A percentile compares a stretch with the other conserved stretches of the same genome.
Conservation (phyloP, 225 moss, liverwort and hornwort genomes). For the Polytrichum commune region DNA sequence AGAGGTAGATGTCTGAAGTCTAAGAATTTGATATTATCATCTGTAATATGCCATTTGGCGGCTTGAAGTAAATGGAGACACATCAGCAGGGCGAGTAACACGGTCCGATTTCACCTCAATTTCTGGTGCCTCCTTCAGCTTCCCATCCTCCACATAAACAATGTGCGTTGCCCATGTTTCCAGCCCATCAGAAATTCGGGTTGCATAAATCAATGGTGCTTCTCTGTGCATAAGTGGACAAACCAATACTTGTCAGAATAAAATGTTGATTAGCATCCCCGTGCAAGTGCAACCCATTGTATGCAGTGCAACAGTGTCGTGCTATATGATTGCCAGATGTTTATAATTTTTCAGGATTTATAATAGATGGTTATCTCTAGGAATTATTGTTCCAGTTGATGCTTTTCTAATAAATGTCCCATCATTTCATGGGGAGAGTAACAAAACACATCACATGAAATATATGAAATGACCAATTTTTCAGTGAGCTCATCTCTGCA, state of each 20-base stretch:
- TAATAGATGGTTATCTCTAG: no score
- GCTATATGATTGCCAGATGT: no score
- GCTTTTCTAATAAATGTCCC: no score
- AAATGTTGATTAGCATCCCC: no score
- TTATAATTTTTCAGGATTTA: no score
- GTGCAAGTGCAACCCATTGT: no score
- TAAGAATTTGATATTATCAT: constrained; percentile 7
- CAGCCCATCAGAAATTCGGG: constrained; percentile 91
- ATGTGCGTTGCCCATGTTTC: constrained; percentile 94
- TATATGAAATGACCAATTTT: no score
- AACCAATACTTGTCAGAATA: background rate
- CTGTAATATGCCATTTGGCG: constrained; percentile 98
- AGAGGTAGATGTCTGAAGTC: no score
- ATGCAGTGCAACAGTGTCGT: no score
- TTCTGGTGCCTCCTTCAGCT: constrained; percentile 58
- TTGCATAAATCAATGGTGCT: constrained; percentile 82
- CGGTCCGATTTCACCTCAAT: constrained; percentile 33
- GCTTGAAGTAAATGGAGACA: constrained; percentile 85
- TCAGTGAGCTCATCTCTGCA: constrained; percentile 39
- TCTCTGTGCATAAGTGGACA: constrained; percentile 39
- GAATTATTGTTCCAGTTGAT: no score
- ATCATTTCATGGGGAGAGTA: no score
- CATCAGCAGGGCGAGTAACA: constrained; percentile 60
- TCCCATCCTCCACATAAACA: constrained; percentile 89
- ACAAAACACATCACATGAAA: no score